Evolutionary conservation across 1,139 yeast species (phyloP), one percentile per base, ranked within the genome.

Genomic region (Spathaspora jeffriesii): DNA sequence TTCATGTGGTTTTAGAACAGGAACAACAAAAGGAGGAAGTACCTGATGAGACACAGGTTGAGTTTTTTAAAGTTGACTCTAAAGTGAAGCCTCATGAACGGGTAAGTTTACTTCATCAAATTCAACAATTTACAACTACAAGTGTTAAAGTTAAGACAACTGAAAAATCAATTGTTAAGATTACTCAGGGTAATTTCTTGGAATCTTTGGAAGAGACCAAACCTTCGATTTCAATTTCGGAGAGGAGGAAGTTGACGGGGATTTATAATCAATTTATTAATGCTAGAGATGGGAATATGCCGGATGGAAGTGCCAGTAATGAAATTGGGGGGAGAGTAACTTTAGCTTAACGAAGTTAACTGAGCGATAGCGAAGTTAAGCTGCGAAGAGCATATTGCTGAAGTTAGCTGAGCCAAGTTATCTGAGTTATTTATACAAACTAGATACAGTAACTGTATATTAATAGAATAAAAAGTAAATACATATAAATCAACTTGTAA

Each of bases 311-410:
- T 31, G 84, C 93, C 4, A 84, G 96, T 55, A 84, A 76, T 43
- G 95, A 88, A 47, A 79, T 91, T 25, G 98, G 98, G 1, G 97
- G 92, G 2, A 72, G 97, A 48, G 80, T 89, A 2, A 85, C 92
- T 0, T 67, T 88, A 45, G 84, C 84, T 85, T 87, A 61, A n/a
- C n/a, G n/a, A n/a, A n/a, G n/a, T n/a, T n/a, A n/a, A n/a, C n/a
- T n/a, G n/a, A n/a, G n/a, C n/a, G n/a, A n/a, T n/a, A n/a, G n/a
- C n/a, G n/a, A n/a, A n/a, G n/a, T n/a, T n/a, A n/a, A n/a, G n/a
- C n/a, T n/a, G n/a, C n/a, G n/a, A n/a, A n/a, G n/a, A n/a, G n/a
- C n/a, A n/a, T n/a, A n/a, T n/a, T n/a, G n/a, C n/a, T n/a, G n/a
- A n/a, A n/a, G n/a, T n/a, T n/a, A n/a, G n/a, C n/a, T n/a, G n/a